phyloP scores from a whole-genome alignment of 2,329 filamentous ascomycete species.

The Dothideomycetes sp. region DNA sequence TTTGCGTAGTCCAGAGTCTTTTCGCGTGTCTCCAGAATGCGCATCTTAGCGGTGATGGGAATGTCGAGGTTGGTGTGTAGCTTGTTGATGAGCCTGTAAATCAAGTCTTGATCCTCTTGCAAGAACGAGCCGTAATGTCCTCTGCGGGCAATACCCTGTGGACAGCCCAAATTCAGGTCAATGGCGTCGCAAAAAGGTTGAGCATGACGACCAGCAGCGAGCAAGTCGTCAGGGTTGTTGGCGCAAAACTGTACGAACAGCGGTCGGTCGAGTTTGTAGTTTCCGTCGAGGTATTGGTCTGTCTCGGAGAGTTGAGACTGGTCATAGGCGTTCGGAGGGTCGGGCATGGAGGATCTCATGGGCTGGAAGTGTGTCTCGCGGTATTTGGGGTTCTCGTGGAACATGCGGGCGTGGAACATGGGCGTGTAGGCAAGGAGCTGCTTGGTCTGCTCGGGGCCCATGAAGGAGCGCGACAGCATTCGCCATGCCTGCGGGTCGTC shows the following conservation, averaged over 20 bases:
- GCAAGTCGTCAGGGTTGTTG: slow-evolving; percentile 70
- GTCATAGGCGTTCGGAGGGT: slow-evolving; percentile 28
- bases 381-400: slow-evolving; percentile 66
- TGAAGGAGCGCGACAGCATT: slow-evolving; percentile 87
- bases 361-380: slow-evolving; percentile 75
- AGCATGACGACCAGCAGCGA: slow-evolving; percentile 68
- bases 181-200: slow-evolving; percentile 89
- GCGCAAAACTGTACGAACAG: slow-evolving; percentile 96
- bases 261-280: slow-evolving; percentile 73
- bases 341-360: slow-evolving; percentile 28
- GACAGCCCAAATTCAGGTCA: slow-evolving; percentile 90
- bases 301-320: slow-evolving; percentile 19
- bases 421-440: slow-evolving; percentile 81
- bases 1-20: slow-evolving; percentile 80
- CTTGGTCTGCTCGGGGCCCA: slow-evolving; percentile 53
- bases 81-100: slow-evolving; percentile 74
- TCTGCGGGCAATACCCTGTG: slow-evolving; percentile 85
- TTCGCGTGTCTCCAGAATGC: slow-evolving; percentile 78
- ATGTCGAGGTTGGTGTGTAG: slow-evolving; percentile 69
- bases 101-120: slow-evolving; percentile 81
- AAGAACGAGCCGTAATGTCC: slow-evolving; percentile 91
- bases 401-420: slow-evolving; percentile 92
- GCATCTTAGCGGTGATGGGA: slow-evolving; percentile 90
- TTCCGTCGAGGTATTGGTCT: slow-evolving; percentile 68
- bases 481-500: slow-evolving; percentile 70